Percentiles rank a stretch among this genome's conserved stretches.
Evolutionary conservation across 1,284 basidiomycete species (phyloP).

Genomic region (Apiotrichum gamsii): DNA sequence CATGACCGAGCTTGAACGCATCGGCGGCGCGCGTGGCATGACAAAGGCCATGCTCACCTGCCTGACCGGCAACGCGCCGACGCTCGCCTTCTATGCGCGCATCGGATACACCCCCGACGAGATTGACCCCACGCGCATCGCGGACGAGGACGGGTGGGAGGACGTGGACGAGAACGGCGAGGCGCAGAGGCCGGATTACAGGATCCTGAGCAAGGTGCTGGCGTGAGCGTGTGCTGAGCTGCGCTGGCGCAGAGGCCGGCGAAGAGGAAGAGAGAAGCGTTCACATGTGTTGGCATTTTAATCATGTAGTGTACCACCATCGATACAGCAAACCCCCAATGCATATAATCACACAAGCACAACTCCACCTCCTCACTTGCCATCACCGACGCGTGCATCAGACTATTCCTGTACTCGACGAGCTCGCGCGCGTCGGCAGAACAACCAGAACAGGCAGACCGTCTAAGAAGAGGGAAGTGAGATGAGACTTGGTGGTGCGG

Average conservation of each 20-base stretch:
- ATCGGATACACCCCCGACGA: conserved; percentile 39
- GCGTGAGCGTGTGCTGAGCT: background rate
- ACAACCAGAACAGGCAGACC: conserved; percentile 33
- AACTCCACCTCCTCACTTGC: background rate
- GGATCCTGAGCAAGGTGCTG: conserved; percentile 29
- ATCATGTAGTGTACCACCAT: background rate
- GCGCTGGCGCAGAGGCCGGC: no score
- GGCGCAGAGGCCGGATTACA: conserved; percentile 19
- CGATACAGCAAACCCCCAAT: background rate
- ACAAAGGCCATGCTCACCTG: conserved; percentile 45
- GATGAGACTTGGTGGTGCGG: background rate
- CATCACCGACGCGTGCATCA: conserved; percentile 63
- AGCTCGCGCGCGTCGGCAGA: conserved; percentile 63
- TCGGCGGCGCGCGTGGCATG: conserved; percentile 32
- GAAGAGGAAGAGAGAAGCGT: no score
- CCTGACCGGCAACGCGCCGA: conserved; percentile 33
- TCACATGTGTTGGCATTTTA: no score
- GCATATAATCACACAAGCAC: background rate
- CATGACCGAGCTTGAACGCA: conserved; percentile 30
- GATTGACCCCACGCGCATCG: conserved; percentile 41
- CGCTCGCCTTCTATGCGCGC: conserved; percentile 32
- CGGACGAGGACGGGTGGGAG: conserved; percentile 23
- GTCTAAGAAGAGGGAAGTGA: background rate
- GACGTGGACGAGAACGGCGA: conserved; percentile 16
- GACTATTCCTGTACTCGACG: conserved; percentile 71